Percentiles rank a stretch among this genome's conserved stretches.
phyloP scores from a whole-genome alignment of 2,329 filamentous ascomycete species.

The Fusarium succisae region DNA sequence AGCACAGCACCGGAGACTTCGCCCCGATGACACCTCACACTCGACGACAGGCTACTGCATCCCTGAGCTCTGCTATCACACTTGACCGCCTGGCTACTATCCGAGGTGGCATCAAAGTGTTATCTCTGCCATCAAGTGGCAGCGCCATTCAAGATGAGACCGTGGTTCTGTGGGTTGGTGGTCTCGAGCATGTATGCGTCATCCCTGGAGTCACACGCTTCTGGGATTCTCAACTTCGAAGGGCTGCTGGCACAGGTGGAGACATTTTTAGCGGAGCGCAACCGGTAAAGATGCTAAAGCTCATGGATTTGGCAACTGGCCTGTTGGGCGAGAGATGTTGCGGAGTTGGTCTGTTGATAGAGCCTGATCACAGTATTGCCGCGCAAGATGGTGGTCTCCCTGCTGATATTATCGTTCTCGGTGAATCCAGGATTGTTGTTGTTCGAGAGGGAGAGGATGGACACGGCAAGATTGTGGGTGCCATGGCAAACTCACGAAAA shows the following conservation, averaged over 20 bases:
- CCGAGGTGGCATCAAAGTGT: conserved; percentile 62
- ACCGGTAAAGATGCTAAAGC: conserved; percentile 64
- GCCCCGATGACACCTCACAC: conserved; percentile 73
- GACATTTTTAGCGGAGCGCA: conserved; percentile 66
- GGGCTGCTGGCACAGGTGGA: conserved; percentile 58
- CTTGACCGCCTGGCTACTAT: conserved; percentile 62
- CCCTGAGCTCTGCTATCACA: conserved; percentile 53
- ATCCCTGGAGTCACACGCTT: conserved; percentile 65
- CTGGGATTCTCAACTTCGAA: conserved; percentile 68
- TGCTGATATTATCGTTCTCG: conserved; percentile 63
- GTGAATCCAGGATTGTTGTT: conserved; percentile 65
- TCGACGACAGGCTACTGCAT: conserved; percentile 61
- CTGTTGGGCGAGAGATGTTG: conserved; percentile 67
- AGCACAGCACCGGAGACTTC: conserved; percentile 59
- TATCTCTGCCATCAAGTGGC: conserved; percentile 54
- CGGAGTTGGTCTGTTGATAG: conserved; percentile 58
- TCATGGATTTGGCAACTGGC: conserved; percentile 62
- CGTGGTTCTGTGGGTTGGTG: conserved; percentile 65
- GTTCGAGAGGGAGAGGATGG: conserved; percentile 63
- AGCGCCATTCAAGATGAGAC: conserved; percentile 62
- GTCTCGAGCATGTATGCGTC: conserved; percentile 65
- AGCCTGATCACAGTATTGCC: conserved; percentile 41
- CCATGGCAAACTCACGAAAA: conserved; percentile 47
- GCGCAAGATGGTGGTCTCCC: conserved; percentile 54
- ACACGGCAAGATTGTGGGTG: conserved; percentile 55